Conservation (phyloP, 2,329 filamentous ascomycete species). For the Aspergillus novofumigatus region DNA sequence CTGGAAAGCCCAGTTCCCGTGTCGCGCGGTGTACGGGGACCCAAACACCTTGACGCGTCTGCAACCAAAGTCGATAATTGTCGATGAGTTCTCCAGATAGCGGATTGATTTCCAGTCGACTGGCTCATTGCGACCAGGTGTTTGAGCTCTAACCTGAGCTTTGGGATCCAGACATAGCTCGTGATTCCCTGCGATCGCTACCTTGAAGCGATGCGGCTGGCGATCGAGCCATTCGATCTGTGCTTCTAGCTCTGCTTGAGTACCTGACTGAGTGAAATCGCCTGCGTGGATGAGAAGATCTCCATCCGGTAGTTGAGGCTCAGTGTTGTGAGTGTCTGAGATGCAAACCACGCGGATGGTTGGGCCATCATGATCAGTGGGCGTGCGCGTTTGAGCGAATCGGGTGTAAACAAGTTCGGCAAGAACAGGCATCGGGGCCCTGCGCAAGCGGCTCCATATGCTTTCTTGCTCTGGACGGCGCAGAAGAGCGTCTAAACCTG, state of each 20-base stretch:
- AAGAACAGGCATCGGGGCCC: background rate
- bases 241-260: slow-evolving; percentile 62
- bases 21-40: slow-evolving; percentile 66
- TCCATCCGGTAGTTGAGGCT: slow-evolving; percentile 24
- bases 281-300: slow-evolving; percentile 42
- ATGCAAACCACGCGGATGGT: slow-evolving; percentile 16
- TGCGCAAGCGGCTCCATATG: background rate
- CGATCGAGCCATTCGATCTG: slow-evolving; percentile 71
- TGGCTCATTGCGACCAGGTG: background rate
- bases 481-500: background rate
- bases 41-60: slow-evolving; percentile 57
- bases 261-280: slow-evolving; percentile 57
- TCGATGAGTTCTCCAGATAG: background rate
- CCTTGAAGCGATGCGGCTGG: slow-evolving; percentile 68
- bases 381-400: background rate
- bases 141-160: background rate
- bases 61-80: background rate
- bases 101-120: background rate
- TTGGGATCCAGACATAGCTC: slow-evolving; percentile 68
- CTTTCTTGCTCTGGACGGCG: slow-evolving; percentile 1
- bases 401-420: background rate
- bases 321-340: slow-evolving; percentile 29
- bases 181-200: slow-evolving; percentile 80
- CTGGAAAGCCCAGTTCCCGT: slow-evolving; percentile 73
- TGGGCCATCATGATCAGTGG: background rate